Percentiles rank a stretch among this genome's conserved stretches.
Conservation (phyloP, 2,329 filamentous ascomycete genomes). For the Teratosphaeria gauchensis region DNA sequence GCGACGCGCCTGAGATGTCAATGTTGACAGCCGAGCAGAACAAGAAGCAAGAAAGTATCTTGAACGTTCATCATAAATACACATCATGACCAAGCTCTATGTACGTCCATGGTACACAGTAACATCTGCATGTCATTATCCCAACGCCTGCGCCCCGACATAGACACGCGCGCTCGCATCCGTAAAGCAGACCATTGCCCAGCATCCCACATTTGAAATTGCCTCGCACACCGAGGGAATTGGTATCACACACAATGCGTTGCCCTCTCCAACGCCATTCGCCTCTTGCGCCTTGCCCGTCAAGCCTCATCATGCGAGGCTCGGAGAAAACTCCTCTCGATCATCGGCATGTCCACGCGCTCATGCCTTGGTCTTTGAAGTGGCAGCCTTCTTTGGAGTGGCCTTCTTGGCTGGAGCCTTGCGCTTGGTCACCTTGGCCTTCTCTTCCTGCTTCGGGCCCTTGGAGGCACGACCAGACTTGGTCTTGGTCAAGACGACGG, state of each 20-base stretch:
- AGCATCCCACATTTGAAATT: neutral
- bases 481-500: slow-evolving; percentile 64
- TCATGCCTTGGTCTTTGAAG: neutral
- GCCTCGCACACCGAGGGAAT: neutral
- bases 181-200: slow-evolving; percentile 1
- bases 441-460: slow-evolving; percentile 38
- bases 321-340: neutral
- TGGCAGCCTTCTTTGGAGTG: slow-evolving; percentile 39
- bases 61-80: neutral
- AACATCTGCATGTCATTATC: slow-evolving; percentile 3
- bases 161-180: neutral
- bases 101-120: slow-evolving; percentile 7
- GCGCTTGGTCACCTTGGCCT: slow-evolving; percentile 35
- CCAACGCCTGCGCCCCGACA: neutral
- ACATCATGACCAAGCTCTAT: slow-evolving; percentile 4
- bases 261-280: slow-evolving; percentile 9
- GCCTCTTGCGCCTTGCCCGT: slow-evolving; percentile 1
- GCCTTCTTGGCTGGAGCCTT: slow-evolving; percentile 29
- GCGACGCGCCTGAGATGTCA: neutral
- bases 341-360: neutral
- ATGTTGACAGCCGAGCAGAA: neutral
- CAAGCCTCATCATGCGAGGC: neutral
- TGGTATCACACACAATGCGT: slow-evolving; percentile 10
- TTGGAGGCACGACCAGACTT: slow-evolving; percentile 81
- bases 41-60: neutral